phyloP scores from a whole-genome alignment of 257 asterid species.

The Anisodus tanguticus region DNA sequence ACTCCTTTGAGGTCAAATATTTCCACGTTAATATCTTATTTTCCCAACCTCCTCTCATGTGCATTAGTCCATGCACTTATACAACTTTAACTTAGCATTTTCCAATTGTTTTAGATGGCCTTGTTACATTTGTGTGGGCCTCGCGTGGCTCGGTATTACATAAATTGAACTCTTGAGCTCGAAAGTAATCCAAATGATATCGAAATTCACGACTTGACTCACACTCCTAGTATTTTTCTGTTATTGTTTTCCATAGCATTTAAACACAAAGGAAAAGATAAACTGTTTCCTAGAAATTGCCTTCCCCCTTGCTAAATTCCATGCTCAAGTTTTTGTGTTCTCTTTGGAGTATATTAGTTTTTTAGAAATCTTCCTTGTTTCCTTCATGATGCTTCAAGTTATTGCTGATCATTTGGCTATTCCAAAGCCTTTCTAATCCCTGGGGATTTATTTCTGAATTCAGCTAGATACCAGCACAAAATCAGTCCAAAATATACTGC shows the following conservation, averaged over 20 bases:
- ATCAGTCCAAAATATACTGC: neutral
- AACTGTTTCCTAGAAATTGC: neutral
- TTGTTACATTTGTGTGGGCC: no score
- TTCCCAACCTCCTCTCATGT: no score
- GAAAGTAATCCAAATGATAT: no score
- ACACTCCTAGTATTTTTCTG: neutral
- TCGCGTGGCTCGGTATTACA: no score
- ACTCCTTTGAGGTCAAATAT: no score
- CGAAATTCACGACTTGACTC: no score
- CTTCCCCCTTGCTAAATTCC: neutral
- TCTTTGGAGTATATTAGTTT: slow-evolving; percentile 11
- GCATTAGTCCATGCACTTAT: no score
- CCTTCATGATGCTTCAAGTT: slow-evolving; percentile 23
- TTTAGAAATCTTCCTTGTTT: neutral
- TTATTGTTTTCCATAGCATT: slow-evolving; percentile 4
- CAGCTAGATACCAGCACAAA: slow-evolving; percentile 1
- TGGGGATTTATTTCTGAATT: neutral
- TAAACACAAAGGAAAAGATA: neutral
- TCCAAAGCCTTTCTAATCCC: neutral
- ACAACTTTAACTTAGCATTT: no score
- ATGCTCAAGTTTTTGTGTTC: slow-evolving; percentile 17
- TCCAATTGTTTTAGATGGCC: no score
- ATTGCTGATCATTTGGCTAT: neutral
- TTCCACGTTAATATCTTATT: no score
- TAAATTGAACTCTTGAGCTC: no score